phyloP scores from a whole-genome alignment of 225 moss, liverwort and hornwort genomes.

The Pseudisothecium myosuroides region DNA sequence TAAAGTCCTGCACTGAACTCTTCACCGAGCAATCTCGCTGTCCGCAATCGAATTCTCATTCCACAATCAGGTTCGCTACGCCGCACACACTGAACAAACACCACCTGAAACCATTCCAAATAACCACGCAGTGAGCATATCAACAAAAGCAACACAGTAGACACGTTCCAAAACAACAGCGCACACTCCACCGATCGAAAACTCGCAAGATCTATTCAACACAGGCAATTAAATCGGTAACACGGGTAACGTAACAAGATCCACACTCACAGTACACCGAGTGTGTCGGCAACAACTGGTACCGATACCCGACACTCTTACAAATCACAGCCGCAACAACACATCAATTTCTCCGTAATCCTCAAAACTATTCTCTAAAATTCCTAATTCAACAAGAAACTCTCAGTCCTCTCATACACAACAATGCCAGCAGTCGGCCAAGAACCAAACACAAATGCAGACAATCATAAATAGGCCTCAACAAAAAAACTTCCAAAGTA shows the following conservation, averaged over 20 bases:
- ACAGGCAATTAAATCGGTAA: not conserved
- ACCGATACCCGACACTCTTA: not conserved
- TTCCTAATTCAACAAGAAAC: not conserved
- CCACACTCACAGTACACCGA: not conserved
- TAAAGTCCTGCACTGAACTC: too few species aligned
- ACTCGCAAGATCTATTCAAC: not conserved
- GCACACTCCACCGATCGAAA: not conserved
- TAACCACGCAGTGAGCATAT: not conserved
- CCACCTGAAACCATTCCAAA: not conserved
- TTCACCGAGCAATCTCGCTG: not conserved
- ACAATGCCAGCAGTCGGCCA: not conserved
- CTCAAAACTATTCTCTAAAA: not conserved
- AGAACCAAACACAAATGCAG: not conserved
- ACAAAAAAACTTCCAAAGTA: not conserved
- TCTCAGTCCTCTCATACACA: not conserved
- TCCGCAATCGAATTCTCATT: not conserved
- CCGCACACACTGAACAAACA: not conserved
- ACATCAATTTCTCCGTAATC: not conserved
- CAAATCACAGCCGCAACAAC: not conserved
- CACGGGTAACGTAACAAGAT: not conserved
- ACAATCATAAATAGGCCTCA: not conserved
- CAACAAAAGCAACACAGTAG: not conserved
- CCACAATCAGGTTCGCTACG: not conserved
- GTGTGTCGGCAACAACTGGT: not conserved
- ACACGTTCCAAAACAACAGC: not conserved